Evolutionary conservation across 1,139 yeast species (phyloP).

Genomic region (Protomyces inouyei): DNA sequence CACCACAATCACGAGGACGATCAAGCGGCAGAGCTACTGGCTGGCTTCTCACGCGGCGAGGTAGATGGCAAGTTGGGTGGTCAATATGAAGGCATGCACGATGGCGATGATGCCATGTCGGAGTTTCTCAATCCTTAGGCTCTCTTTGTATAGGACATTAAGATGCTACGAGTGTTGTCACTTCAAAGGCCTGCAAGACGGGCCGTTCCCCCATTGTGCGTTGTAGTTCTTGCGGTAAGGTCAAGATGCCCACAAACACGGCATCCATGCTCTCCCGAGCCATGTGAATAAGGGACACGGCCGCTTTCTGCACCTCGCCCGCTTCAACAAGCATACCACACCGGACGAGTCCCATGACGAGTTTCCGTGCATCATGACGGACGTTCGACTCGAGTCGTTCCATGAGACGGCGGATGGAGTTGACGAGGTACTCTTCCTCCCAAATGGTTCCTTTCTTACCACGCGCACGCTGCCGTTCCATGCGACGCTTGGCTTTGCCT

Average conservation of each 20-base stretch:
- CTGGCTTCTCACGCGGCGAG: not conserved
- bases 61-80: not conserved
- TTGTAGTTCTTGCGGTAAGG: constrained; percentile 18
- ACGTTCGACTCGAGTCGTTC: constrained; percentile 70
- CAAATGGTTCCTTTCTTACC: constrained; percentile 97
- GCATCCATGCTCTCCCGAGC: constrained; percentile 15
- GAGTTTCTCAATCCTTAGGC: not conserved
- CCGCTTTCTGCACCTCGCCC: constrained; percentile 66
- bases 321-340: constrained; percentile 76
- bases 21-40: not conserved
- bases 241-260: constrained; percentile 10
- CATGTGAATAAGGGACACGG: constrained; percentile 50
- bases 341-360: constrained; percentile 72
- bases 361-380: constrained; percentile 62
- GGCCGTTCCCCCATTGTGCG: constrained; percentile 15
- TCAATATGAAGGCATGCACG: not conserved
- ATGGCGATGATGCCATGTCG: not conserved
- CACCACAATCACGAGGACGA: not conserved
- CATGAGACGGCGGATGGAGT: constrained; percentile 78
- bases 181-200: not conserved
- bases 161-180: not conserved
- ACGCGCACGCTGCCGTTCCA: constrained; percentile 90
- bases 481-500: constrained; percentile 87
- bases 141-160: not conserved
- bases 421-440: constrained; percentile 90